A percentile compares a stretch with the other conserved stretches of the same genome.
These are phyloP conservation scores for Alnus glutinosa DNA, from an alignment of 306 rosid species.

Conservation along the genomic window DNA sequence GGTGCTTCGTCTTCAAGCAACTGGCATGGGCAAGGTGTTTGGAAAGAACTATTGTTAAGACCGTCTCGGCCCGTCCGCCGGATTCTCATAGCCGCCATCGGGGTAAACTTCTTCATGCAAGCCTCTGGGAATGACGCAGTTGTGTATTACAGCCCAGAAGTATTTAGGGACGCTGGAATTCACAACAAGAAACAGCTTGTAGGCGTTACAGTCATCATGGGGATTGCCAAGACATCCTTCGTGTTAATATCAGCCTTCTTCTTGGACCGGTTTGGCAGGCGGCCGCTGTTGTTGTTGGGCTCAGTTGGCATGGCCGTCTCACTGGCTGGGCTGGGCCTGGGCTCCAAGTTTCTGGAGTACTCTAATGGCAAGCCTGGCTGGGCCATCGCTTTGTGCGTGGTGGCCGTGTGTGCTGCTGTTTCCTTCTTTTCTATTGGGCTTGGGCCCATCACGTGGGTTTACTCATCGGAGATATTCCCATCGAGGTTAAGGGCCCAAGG, in stretches of 20 bases:
- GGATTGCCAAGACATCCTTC: constrained; percentile 54
- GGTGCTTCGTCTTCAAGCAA: constrained; percentile 6
- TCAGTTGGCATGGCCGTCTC: constrained; percentile 65
- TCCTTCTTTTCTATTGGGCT: constrained; percentile 82
- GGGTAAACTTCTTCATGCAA: constrained; percentile 87
- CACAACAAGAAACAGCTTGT: constrained; percentile 47
- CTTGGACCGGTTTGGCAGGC: constrained; percentile 64
- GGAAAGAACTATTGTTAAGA: constrained; percentile 56
- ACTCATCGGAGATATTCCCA: constrained; percentile 75
- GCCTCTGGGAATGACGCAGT: constrained; percentile 94
- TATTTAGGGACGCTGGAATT: constrained; percentile 62
- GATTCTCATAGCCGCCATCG: constrained; percentile 63
- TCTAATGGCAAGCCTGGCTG: constrained; percentile 43
- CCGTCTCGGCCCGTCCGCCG: constrained; percentile 56
- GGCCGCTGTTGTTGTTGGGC: constrained; percentile 71
- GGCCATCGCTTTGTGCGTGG: constrained; percentile 53
- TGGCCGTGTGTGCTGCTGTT: constrained; percentile 57
- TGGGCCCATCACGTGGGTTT: constrained; percentile 84
- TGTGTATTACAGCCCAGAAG: constrained; percentile 78
- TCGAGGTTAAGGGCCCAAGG: constrained; percentile 70
- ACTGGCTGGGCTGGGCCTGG: constrained; percentile 55
- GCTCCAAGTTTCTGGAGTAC: constrained; percentile 43
- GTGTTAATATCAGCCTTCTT: constrained; percentile 57
- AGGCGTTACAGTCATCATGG: constrained; percentile 71
- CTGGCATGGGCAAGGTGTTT: constrained; percentile 52